Percentiles rank a stretch among this genome's conserved stretches.
Conservation (phyloP, 768 basidiomycete species). For the Fomitopsis pulvina region DNA sequence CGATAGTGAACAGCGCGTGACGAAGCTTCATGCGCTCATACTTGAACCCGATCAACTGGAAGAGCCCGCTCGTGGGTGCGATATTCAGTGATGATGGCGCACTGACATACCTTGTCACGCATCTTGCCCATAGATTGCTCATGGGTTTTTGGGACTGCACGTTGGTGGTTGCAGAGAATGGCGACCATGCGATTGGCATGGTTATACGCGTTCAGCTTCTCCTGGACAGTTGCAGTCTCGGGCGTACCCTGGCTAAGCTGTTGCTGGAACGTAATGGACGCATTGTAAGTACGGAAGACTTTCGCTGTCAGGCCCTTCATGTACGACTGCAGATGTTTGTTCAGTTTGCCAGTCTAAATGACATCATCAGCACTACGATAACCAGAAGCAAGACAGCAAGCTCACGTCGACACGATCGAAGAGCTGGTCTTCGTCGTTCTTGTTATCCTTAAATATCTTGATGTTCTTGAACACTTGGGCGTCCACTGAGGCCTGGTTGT, state of each 20-base stretch:
- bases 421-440: conserved; percentile 78
- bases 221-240: conserved; percentile 71
- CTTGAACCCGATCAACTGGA: conserved; percentile 78
- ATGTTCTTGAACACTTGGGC: conserved; percentile 97
- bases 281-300: conserved; percentile 99
- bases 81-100: conserved; percentile 1
- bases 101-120: conserved; percentile 68
- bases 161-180: conserved; percentile 98
- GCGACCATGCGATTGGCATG: conserved; percentile 96
- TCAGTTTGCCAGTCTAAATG: conserved; percentile 71
- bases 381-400: background rate
- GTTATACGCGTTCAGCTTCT: conserved; percentile 96
- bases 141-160: conserved; percentile 87
- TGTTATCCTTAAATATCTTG: conserved; percentile 92
- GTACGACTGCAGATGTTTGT: conserved; percentile 87
- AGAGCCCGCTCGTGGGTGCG: background rate
- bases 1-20: conserved; percentile 73
- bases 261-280: conserved; percentile 91
- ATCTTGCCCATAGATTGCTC: conserved; percentile 94
- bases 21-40: conserved; percentile 98
- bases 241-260: conserved; percentile 75
- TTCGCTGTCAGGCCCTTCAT: conserved; percentile 99
- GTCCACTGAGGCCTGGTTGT: conserved; percentile 85
- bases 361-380: background rate
- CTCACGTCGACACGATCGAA: conserved; percentile 95